Evolutionary conservation across 2,329 filamentous ascomycete genomes (phyloP).

Genomic region (Aquanectria penicillioides): DNA sequence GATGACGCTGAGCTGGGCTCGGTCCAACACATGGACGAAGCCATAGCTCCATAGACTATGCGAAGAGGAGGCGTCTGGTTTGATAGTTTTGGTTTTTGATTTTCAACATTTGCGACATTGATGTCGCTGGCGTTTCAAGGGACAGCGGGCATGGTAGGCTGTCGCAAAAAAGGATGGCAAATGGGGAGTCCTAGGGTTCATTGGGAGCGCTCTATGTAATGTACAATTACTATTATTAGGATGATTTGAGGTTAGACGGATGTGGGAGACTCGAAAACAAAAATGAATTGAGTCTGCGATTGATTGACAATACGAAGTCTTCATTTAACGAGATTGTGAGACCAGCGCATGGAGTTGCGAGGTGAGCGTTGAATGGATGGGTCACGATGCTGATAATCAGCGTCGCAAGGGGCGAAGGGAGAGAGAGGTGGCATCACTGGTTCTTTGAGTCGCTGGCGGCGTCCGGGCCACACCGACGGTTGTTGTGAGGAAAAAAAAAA

Average conservation of each 20-base stretch:
- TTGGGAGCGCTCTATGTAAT: slow-evolving; percentile 16
- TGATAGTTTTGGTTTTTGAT: slow-evolving; percentile 11
- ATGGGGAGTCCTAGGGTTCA: slow-evolving; percentile 12
- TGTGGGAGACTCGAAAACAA: slow-evolving; percentile 17
- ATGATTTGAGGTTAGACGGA: slow-evolving; percentile 1
- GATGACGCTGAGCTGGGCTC: slow-evolving; percentile 28
- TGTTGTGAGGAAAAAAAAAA: slow-evolving; percentile 25
- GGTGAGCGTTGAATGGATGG: no score
- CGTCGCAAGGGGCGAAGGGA: slow-evolving; percentile 27
- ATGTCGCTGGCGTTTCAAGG: slow-evolving; percentile 43
- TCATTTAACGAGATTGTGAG: not conserved
- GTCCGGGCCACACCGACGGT: slow-evolving; percentile 17
- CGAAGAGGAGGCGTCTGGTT: slow-evolving; percentile 22
- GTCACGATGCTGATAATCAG: slow-evolving; percentile 5
- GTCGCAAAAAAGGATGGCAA: slow-evolving; percentile 14
- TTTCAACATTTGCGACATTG: slow-evolving; percentile 35
- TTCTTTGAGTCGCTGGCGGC: slow-evolving; percentile 17
- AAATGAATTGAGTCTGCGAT: no score
- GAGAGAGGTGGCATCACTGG: slow-evolving; percentile 27
- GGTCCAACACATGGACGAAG: slow-evolving; percentile 10
- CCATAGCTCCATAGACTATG: slow-evolving; percentile 24
- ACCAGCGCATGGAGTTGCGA: not conserved
- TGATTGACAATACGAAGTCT: no score
- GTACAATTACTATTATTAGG: slow-evolving; percentile 8
- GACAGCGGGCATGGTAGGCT: slow-evolving; percentile 27